A percentile compares a stretch with the other conserved stretches of the same genome.
These are phyloP conservation scores for Crinitomyces ghanaensis DNA, from an alignment of 805 yeast genomes.

Conservation along the genomic window DNA sequence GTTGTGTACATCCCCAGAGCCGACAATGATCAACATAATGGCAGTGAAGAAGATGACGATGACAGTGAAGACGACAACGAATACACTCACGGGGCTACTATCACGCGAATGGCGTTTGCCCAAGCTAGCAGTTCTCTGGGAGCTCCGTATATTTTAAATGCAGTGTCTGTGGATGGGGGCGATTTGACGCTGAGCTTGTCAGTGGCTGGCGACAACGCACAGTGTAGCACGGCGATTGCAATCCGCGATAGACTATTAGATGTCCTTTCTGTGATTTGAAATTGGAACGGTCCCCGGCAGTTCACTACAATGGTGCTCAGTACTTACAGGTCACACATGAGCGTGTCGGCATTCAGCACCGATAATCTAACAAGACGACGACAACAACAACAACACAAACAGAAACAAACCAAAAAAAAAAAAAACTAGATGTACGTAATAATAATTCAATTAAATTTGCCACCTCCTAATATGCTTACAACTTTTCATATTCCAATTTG, in stretches of 20 bases:
- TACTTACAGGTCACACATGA: too few relatives aligned
- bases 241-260: slow-evolving; percentile 8
- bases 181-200: slow-evolving; percentile 7
- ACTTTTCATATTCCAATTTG: slow-evolving; percentile 85
- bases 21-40: background rate
- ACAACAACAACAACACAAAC: background rate
- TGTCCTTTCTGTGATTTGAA: too few relatives aligned
- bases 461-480: slow-evolving; percentile 39
- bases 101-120: slow-evolving; percentile 8
- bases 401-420: background rate
- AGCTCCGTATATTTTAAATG: slow-evolving; percentile 8
- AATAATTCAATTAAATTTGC: too few relatives aligned
- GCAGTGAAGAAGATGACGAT: background rate
- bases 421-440: too few relatives aligned
- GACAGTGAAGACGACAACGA: background rate
- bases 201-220: slow-evolving; percentile 8
- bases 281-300: too few relatives aligned
- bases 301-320: too few relatives aligned
- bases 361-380: background rate
- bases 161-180: slow-evolving; percentile 9
- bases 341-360: background rate
- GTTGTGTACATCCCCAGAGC: slow-evolving; percentile 1
- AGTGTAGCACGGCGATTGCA: background rate
- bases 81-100: background rate
- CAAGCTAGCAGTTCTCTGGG: slow-evolving; percentile 12